Evolutionary conservation across 805 yeast genomes (phyloP), one percentile per base, ranked within the genome.

Genomic region (Cephaloascus fragrans): DNA sequence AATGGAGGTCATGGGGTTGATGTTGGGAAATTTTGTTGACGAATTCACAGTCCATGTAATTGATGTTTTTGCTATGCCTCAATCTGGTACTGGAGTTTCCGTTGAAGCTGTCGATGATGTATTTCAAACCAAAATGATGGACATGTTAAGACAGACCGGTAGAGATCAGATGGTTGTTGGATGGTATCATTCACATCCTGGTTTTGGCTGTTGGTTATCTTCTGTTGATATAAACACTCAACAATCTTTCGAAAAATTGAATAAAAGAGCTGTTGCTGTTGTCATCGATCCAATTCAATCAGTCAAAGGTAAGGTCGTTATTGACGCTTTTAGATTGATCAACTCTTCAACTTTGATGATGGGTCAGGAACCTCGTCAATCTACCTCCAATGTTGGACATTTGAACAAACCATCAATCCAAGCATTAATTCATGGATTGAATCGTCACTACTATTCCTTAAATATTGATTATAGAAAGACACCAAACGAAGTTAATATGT

Each of bases 21-120:
- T 93, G 99, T 73, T 94, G 44, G 99, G 99, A 35, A 97, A 90
- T 50, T 90, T 93, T 62, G 93, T 93, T 19, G 98, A 93, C 59
- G 97, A 93, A 44, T 90, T 83, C 61, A 93, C 98, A 1, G 93
- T 93, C 31, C 95, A 89, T 51, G 99, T 93, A 32, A 87, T 87
- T 40, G 99, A 93, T 56, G 98, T 94, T 38, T 93, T 93, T 71
- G 98, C 98, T 40, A 93, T 93, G 99, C 99, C 99, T 16, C 98
- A 93, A 66, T 78, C 88, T 36, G 95, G 96, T 55, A 93, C 99
- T 8, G 99, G 98, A 43, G 98, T 94, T 16, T 83, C 95, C 42
- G 99, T 93, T 42, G 98, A 93, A 60, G 98, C 99, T 1, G 98
- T 93, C 26, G 99, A 94, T 59, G 97, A 94, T 59, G 97, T 94